Evolutionary conservation across 768 basidiomycete genomes (phyloP), one percentile per base, ranked within the genome.

Genomic region (Lactarius tabidus): DNA sequence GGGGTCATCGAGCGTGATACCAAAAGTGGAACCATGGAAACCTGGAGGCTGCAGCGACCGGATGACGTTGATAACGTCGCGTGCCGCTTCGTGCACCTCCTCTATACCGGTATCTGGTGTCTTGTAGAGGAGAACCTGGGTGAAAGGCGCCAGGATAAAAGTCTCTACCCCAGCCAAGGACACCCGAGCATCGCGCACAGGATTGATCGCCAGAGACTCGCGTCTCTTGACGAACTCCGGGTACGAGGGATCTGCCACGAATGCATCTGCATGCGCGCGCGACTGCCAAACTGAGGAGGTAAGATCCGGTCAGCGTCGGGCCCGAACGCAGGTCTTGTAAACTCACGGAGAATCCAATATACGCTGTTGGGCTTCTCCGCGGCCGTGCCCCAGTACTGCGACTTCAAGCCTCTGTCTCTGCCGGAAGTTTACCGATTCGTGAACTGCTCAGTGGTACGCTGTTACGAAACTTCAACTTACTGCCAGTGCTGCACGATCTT

Each of bases 261-360:
- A 23, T 3, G 64, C 55, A 17, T 29, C 12, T 2, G 45, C 55
- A 36, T 62, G 60, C 31, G 48, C 31, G 6, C 52, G 38, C 2
- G 65, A 62, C 28, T 53, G 29, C 65, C 65, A 66, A 15, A 58
- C 60, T 66, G 17, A 15, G 54, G 17, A 29, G 5, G 3, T 18
- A 35, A 35, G 8, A 3, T 14, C n/a, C 1, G 5, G 18, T 57
- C 12, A 33, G 3, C 9, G 26, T 15, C 15, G 14, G 7, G n/a
- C 15, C 5, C 23, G 56, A 51, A 15, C 31, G 17, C 2, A 23
- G 51, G 1, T 15, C 26, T 28, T 10, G 54, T 20, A 15, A 35
- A 57, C 64, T 48, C 10, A 65, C 64, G n/a, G 18, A 65, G 55
- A 18, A 62, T n/a, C 64, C 59, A 65, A 18, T 39, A 65, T 17